Evolutionary conservation across 148 eudicot genomes (phyloP).

Genomic region (Polygonum aviculare): DNA sequence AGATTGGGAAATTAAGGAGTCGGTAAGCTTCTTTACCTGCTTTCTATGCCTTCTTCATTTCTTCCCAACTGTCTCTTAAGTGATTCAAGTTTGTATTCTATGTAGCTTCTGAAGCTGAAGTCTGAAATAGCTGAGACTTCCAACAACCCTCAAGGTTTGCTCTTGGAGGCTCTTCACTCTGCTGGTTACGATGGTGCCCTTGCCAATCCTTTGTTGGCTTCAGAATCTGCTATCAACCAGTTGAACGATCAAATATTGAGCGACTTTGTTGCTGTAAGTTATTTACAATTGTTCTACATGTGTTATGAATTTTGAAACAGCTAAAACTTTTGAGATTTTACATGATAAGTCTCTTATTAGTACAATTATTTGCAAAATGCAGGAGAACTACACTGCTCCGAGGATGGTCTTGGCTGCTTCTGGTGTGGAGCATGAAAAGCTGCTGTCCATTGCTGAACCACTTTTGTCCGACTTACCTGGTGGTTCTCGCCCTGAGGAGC

Average conservation of each 20-base stretch:
- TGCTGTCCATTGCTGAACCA: conserved; percentile 73
- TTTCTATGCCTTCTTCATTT: conserved; percentile 2
- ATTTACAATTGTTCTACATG: not conserved
- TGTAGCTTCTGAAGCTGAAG: conserved; percentile 67
- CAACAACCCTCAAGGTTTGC: conserved; percentile 74
- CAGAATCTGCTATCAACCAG: conserved; percentile 55
- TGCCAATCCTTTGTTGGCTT: conserved; percentile 68
- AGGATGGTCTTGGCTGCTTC: conserved; percentile 93
- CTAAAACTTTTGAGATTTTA: not conserved
- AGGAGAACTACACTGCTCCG: conserved; percentile 86
- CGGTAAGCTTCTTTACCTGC: conserved; percentile 32
- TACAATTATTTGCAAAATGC: conserved; percentile 13
- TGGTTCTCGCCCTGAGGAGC: conserved; percentile 32
- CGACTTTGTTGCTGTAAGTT: conserved; percentile 79
- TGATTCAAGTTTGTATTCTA: not conserved
- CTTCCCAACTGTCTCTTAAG: not conserved
- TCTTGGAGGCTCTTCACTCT: conserved; percentile 77
- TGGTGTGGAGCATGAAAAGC: conserved; percentile 85
- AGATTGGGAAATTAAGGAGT: conserved; percentile 97
- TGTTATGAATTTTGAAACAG: not conserved
- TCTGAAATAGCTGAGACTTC: conserved; percentile 65
- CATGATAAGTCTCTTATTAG: not conserved
- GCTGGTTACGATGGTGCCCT: conserved; percentile 82
- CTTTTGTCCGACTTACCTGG: conserved; percentile 60
- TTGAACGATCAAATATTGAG: conserved; percentile 39